phyloP scores from a whole-genome alignment of 106 monocot genomes.

The Gastrodia elata region DNA sequence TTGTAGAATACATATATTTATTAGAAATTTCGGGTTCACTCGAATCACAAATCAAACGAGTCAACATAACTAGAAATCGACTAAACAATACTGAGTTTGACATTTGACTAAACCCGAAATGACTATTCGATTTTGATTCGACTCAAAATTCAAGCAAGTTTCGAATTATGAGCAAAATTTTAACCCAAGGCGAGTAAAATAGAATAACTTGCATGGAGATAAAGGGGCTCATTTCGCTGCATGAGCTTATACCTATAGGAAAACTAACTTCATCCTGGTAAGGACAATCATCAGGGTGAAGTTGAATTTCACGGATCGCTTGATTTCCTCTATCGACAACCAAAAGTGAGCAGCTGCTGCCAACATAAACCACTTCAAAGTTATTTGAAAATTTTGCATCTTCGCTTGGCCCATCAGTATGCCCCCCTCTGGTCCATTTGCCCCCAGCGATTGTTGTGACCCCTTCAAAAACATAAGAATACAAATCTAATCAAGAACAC shows the following conservation, averaged over 20 bases:
- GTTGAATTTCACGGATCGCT: conserved; percentile 86
- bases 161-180: no score
- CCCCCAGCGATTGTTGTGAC: conserved; percentile 91
- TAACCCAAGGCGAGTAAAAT: no score
- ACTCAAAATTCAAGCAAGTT: no score
- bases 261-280: conserved; percentile 73
- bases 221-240: neutral
- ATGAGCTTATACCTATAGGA: conserved; percentile 58
- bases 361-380: conserved; percentile 82
- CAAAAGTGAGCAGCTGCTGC: conserved; percentile 88
- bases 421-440: conserved; percentile 67
- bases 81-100: no score
- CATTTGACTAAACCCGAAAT: no score
- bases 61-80: no score
- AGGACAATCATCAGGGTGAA: conserved; percentile 81
- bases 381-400: conserved; percentile 91
- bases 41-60: no score
- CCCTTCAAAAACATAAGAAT: conserved; percentile 40
- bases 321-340: conserved; percentile 84
- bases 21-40: no score
- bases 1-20: no score
- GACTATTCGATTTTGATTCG: no score
- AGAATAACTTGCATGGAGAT: neutral
- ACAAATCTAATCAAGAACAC: neutral
- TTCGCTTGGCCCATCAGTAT: conserved; percentile 75